Conservation (phyloP, 495 filamentous ascomycete species). For the Penicillium cinerascens region DNA sequence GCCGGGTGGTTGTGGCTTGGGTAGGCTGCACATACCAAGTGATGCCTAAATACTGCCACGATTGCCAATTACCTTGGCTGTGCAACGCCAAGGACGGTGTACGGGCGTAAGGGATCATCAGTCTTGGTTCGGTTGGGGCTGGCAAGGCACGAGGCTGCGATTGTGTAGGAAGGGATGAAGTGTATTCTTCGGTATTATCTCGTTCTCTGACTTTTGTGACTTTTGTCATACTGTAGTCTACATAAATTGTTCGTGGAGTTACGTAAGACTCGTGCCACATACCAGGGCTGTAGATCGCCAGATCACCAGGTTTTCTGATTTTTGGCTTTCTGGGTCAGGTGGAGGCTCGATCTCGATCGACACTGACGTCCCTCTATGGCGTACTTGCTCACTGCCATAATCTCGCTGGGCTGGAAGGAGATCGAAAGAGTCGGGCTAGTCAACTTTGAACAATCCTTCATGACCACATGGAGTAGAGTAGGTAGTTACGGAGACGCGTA, state of each 20-base stretch:
- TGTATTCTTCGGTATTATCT: neutral
- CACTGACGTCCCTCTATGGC: neutral
- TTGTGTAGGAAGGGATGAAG: neutral
- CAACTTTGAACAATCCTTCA: neutral
- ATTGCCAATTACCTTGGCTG: constrained; percentile 2
- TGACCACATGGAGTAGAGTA: neutral
- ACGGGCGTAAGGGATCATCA: constrained; percentile 1
- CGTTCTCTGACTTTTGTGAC: neutral
- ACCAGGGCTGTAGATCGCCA: neutral
- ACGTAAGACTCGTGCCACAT: neutral
- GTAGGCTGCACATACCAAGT: neutral
- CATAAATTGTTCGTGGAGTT: neutral
- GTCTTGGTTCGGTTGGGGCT: no score
- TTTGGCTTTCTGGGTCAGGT: neutral
- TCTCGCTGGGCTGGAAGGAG: neutral
- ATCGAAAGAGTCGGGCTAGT: neutral
- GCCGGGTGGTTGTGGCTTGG: neutral
- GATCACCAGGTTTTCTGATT: neutral
- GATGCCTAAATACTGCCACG: neutral
- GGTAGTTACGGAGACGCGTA: neutral
- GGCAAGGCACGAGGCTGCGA: neutral
- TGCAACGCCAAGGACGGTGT: constrained; percentile 1
- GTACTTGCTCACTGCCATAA: neutral
- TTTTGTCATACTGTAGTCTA: neutral
- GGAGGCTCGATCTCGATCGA: neutral